A percentile compares a stretch with the other conserved stretches of the same genome.
These are phyloP conservation scores for Candida orba DNA, from an alignment of 805 yeast species.

Conservation along the genomic window DNA sequence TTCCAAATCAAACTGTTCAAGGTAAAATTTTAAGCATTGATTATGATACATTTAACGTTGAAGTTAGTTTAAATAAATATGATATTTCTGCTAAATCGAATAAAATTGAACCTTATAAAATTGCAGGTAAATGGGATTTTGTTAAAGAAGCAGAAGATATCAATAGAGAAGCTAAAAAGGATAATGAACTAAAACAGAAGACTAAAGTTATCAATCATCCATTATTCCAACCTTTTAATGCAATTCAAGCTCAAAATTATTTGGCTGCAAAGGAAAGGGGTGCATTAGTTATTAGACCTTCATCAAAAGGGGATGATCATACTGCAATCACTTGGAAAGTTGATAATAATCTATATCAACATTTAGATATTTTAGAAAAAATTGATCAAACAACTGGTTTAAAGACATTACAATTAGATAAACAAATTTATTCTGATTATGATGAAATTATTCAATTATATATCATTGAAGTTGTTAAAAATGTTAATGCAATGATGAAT, in stretches of 20 bases:
- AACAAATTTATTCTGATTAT: constrained; percentile 48
- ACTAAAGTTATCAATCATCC: constrained; percentile 84
- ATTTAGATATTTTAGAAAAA: constrained; percentile 76
- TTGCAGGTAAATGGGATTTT: constrained; percentile 72
- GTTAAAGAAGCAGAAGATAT: constrained; percentile 64
- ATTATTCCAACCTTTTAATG: constrained; percentile 73
- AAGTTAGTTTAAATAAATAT: constrained; percentile 59
- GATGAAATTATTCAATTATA: constrained; percentile 90
- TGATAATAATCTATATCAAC: constrained; percentile 85
- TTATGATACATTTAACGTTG: constrained; percentile 69
- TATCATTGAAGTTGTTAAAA: constrained; percentile 73
- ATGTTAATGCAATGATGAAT: constrained; percentile 75
- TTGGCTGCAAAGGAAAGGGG: constrained; percentile 87
- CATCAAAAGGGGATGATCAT: constrained; percentile 82
- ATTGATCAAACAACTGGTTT: constrained; percentile 5
- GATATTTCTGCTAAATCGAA: constrained; percentile 49
- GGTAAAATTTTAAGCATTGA: constrained; percentile 69
- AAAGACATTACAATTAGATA: constrained; percentile 51
- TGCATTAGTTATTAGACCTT: constrained; percentile 89
- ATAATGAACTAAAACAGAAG: constrained; percentile 53
- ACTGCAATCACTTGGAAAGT: constrained; percentile 96
- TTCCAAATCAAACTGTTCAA: constrained; percentile 75
- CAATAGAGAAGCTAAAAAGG: constrained; percentile 49
- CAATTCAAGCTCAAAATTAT: constrained; percentile 86
- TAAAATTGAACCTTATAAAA: constrained; percentile 32